phyloP scores from a whole-genome alignment of 2,329 filamentous ascomycete genomes.

The Colletotrichum theobromicola region DNA sequence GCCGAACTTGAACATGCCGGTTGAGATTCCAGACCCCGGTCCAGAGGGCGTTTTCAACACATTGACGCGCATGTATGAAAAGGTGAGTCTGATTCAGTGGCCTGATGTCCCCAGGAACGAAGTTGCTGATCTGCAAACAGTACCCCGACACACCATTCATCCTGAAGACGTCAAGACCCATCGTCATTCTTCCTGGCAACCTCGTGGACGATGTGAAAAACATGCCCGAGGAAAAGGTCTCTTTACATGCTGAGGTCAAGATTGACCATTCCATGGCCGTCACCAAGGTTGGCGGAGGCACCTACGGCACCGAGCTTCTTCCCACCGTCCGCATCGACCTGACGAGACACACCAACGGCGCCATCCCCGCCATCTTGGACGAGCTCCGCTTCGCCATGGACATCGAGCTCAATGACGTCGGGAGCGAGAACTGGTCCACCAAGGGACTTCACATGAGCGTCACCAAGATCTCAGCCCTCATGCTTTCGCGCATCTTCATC shows the following conservation, averaged over 20 bases:
- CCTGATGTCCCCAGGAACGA: accelerated
- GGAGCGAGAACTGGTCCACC: not conserved
- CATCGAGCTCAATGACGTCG: conserved; percentile 6
- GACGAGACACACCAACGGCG: not conserved
- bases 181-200: not conserved
- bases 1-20: not conserved
- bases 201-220: conserved; percentile 4
- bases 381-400: conserved; percentile 11
- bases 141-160: conserved; percentile 3
- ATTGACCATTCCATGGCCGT: conserved; percentile 9
- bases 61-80: not conserved
- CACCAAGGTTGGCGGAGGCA: conserved; percentile 8
- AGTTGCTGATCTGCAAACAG: not conserved
- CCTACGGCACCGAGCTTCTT: not conserved
- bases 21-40: not conserved
- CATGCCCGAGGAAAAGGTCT: conserved; percentile 9
- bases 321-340: conserved; percentile 5
- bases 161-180: not conserved
- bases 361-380: conserved; percentile 1
- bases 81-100: not conserved
- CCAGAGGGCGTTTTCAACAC: conserved; percentile 7
- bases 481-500: conserved; percentile 5
- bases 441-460: conserved; percentile 12
- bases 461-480: conserved; percentile 3
- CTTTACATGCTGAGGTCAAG: conserved; percentile 3